A percentile compares a stretch with the other conserved stretches of the same genome.
These are phyloP conservation scores for Nicotiana obtusifolia DNA, from an alignment of 257 asterid species.

Conservation along the genomic window DNA sequence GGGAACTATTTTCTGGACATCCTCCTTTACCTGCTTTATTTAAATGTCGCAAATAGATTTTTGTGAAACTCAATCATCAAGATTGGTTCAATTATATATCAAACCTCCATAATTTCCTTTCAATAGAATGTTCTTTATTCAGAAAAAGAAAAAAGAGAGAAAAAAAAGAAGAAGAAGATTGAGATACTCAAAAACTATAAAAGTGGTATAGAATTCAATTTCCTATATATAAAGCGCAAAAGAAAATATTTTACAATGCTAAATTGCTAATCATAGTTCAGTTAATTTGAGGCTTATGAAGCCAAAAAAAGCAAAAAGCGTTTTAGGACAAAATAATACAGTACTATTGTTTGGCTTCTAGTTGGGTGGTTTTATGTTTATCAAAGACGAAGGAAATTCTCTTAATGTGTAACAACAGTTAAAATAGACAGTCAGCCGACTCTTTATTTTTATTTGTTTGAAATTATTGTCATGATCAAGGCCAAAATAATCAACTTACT, in stretches of 20 bases:
- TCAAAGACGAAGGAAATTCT: background rate
- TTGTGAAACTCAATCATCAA: too few species aligned
- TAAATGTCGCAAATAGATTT: too few species aligned
- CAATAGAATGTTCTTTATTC: too few species aligned
- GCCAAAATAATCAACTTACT: background rate
- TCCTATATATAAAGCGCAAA: background rate
- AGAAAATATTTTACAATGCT: too few species aligned
- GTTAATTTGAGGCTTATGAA: background rate
- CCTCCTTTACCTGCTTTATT: too few species aligned
- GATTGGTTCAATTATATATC: too few species aligned
- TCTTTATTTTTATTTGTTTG: background rate
- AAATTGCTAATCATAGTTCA: too few species aligned
- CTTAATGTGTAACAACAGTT: background rate
- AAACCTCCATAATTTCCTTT: too few species aligned
- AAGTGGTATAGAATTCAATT: background rate
- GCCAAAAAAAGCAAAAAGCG: background rate
- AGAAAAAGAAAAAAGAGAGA: too few species aligned
- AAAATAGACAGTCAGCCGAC: background rate
- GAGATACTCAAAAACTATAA: background rate
- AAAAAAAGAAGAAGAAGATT: background rate
- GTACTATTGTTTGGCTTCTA: background rate
- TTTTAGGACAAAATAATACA: background rate
- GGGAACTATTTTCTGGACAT: too few species aligned
- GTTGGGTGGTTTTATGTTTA: background rate
- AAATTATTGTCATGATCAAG: background rate